phyloP scores from a whole-genome alignment of 2,329 filamentous ascomycete genomes.

The Aspergillus tanneri region DNA sequence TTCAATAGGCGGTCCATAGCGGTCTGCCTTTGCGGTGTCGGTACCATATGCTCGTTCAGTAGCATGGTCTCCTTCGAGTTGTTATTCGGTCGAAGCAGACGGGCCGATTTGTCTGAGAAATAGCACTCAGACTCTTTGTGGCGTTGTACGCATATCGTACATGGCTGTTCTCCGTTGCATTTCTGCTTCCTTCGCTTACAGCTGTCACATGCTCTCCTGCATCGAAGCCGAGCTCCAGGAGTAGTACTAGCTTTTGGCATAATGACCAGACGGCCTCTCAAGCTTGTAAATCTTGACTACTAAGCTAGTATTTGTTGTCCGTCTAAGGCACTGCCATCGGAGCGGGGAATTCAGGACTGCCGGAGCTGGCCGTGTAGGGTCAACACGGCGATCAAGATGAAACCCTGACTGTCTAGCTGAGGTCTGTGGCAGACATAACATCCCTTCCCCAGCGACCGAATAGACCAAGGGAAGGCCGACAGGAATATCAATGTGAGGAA shows the following conservation, averaged over 20 bases:
- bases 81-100: slow-evolving; percentile 31
- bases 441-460: background rate
- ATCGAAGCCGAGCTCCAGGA: slow-evolving; percentile 34
- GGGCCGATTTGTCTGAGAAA: slow-evolving; percentile 39
- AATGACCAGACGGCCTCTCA: too few relatives aligned
- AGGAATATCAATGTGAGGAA: background rate
- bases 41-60: slow-evolving; percentile 31
- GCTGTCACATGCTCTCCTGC: slow-evolving; percentile 44
- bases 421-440: background rate
- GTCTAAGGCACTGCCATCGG: too few relatives aligned
- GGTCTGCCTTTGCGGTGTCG: slow-evolving; percentile 33
- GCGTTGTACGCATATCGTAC: slow-evolving; percentile 49
- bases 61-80: slow-evolving; percentile 33
- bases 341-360: background rate
- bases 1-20: slow-evolving; percentile 37
- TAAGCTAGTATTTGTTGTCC: too few relatives aligned
- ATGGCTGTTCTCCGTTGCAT: slow-evolving; percentile 53
- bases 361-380: background rate
- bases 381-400: background rate
- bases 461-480: background rate
- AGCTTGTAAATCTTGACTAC: too few relatives aligned
- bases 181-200: slow-evolving; percentile 53
- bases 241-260: slow-evolving; percentile 35
- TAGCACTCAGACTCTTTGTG: slow-evolving; percentile 45
- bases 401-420: background rate